phyloP scores from a whole-genome alignment of 1,284 basidiomycete genomes.

The Puccinia polysora region DNA sequence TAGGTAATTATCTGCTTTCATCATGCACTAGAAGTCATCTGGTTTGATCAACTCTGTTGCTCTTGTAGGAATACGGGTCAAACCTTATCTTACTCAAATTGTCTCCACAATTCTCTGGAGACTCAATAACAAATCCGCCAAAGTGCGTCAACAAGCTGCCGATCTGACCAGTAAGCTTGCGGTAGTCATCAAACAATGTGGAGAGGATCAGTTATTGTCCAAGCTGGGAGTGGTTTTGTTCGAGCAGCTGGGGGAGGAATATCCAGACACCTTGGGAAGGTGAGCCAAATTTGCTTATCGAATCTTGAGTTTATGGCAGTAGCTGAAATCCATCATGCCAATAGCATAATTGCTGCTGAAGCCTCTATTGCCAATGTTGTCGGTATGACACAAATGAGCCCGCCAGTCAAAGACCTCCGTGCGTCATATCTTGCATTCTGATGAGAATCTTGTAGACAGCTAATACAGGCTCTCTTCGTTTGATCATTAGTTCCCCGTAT shows the following conservation, averaged over 20 bases:
- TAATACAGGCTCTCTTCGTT: too few species aligned
- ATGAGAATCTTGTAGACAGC: too few species aligned
- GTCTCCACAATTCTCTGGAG: slow-evolving; percentile 99
- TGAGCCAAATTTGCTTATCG: slow-evolving; percentile 46
- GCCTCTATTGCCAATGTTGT: slow-evolving; percentile 98
- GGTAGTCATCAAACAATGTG: slow-evolving; percentile 96
- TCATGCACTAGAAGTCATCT: background rate
- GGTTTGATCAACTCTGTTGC: slow-evolving; percentile 8
- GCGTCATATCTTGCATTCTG: slow-evolving; percentile 55
- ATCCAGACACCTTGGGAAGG: slow-evolving; percentile 89
- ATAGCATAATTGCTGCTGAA: slow-evolving; percentile 93
- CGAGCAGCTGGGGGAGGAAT: slow-evolving; percentile 98
- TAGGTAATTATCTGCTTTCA: slow-evolving; percentile 57
- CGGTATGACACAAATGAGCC: slow-evolving; percentile 99
- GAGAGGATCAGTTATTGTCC: slow-evolving; percentile 89
- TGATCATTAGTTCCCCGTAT: slow-evolving; percentile 94
- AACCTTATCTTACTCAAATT: slow-evolving; percentile 96
- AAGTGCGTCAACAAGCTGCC: slow-evolving; percentile 97
- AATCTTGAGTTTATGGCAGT: background rate
- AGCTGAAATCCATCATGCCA: slow-evolving; percentile 35
- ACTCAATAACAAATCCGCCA: slow-evolving; percentile 97
- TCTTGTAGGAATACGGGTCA: slow-evolving; percentile 78
- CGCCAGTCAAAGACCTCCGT: slow-evolving; percentile 96
- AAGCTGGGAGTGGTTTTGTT: slow-evolving; percentile 96
- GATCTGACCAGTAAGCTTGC: slow-evolving; percentile 91